Evolutionary conservation across 805 yeast species (phyloP).

Genomic region (Gaillardinia entomophila): DNA sequence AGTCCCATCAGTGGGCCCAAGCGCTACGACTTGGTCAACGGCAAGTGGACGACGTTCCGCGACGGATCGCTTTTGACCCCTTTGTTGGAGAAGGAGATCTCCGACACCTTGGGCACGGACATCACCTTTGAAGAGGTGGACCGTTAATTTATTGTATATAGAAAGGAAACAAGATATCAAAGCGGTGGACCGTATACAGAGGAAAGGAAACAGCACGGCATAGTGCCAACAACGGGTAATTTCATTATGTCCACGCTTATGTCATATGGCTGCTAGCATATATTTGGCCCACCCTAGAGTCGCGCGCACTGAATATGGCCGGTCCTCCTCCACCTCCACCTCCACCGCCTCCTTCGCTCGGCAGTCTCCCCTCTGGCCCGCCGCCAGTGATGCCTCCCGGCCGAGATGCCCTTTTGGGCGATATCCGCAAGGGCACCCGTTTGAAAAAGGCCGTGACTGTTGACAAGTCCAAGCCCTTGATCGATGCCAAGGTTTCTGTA

Average conservation of each 20-base stretch:
- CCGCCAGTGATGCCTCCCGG: slow-evolving; percentile 14
- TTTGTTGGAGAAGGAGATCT: slow-evolving; percentile 26
- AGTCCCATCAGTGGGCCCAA: slow-evolving; percentile 95
- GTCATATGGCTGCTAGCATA: no score
- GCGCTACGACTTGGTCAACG: slow-evolving; percentile 57
- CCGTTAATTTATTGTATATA: background rate
- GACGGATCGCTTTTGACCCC: slow-evolving; percentile 42
- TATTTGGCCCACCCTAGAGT: no score
- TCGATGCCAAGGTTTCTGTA: slow-evolving; percentile 27
- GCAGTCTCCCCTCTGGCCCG: slow-evolving; percentile 20
- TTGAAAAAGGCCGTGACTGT: slow-evolving; percentile 39
- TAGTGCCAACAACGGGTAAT: no score
- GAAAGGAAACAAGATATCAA: no score
- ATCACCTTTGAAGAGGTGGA: slow-evolving; percentile 6
- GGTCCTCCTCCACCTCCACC: slow-evolving; percentile 58
- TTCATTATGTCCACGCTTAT: no score
- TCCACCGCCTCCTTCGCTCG: slow-evolving; percentile 41
- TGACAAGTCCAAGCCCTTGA: slow-evolving; percentile 51
- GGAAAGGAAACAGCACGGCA: no score
- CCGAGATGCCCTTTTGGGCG: slow-evolving; percentile 59
- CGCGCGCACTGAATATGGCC: slow-evolving; percentile 32
- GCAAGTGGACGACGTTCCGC: slow-evolving; percentile 75
- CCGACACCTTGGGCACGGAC: slow-evolving; percentile 17
- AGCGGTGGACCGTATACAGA: no score
- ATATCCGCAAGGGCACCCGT: slow-evolving; percentile 58